Evolutionary conservation across 768 basidiomycete species (phyloP).

Genomic region (Suillus subluteus): DNA sequence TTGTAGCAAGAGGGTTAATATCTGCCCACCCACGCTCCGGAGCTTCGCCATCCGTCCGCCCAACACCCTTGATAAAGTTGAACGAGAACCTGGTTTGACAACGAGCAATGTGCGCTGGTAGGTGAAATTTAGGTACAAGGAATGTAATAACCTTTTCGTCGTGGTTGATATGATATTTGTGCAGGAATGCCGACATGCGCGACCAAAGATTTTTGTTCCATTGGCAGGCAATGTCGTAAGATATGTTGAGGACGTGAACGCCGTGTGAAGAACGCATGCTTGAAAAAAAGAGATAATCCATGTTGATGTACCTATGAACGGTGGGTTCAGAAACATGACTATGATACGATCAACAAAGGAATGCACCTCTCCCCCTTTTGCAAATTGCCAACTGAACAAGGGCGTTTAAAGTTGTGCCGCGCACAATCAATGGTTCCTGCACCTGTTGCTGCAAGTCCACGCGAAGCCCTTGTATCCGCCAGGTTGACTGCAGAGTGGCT

Average conservation of each 20-base stretch:
- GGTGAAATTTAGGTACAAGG: conserved; percentile 41
- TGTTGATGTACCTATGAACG: conserved; percentile 8
- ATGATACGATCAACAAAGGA: neutral
- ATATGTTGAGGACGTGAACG: conserved; percentile 4
- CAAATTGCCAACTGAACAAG: conserved; percentile 9
- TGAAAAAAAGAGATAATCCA: conserved; percentile 7
- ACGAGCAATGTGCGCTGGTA: conserved; percentile 32
- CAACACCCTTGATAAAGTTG: conserved; percentile 30
- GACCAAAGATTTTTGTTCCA: conserved; percentile 19
- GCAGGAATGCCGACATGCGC: conserved; percentile 7
- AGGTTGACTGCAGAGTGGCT: no score
- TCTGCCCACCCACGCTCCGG: conserved; percentile 40
- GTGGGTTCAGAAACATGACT: neutral
- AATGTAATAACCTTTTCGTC: conserved; percentile 10
- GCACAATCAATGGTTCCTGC: conserved; percentile 13
- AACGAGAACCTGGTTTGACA: conserved; percentile 35
- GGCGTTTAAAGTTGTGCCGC: conserved; percentile 8
- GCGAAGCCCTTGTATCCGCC: no score
- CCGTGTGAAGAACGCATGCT: neutral
- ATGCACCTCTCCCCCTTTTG: conserved; percentile 16
- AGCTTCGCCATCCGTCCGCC: conserved; percentile 38
- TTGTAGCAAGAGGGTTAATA: conserved; percentile 32
- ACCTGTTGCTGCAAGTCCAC: conserved; percentile 8
- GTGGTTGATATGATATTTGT: conserved; percentile 3
- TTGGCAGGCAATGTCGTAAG: conserved; percentile 31